Evolutionary conservation across 495 filamentous ascomycete species (phyloP).

Genomic region (Cudoniella acicularis): DNA sequence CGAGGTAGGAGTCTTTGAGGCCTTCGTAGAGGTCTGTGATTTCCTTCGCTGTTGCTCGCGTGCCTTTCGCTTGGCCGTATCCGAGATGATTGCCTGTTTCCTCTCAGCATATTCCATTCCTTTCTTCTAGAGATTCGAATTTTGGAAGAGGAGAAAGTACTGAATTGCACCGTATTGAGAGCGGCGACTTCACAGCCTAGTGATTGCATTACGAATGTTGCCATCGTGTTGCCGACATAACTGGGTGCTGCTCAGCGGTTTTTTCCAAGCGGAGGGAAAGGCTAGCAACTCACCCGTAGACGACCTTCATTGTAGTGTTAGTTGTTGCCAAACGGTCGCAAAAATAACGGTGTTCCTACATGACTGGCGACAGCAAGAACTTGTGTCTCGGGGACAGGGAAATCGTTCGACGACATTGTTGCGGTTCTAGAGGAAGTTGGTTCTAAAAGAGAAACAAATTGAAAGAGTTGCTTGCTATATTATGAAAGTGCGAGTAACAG

Average conservation of each 20-base stretch:
- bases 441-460: not conserved
- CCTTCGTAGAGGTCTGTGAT: constrained; percentile 84
- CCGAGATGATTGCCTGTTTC: constrained; percentile 83
- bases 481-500: not conserved
- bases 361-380: constrained; percentile 96
- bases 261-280: constrained; percentile 11
- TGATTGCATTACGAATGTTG: constrained; percentile 85
- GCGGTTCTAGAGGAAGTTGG: not conserved
- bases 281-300: constrained; percentile 63
- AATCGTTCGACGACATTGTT: constrained; percentile 12
- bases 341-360: constrained; percentile 57
- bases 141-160: constrained; percentile 39
- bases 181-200: constrained; percentile 90
- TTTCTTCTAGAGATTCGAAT: no score
- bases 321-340: constrained; percentile 11
- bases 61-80: constrained; percentile 83
- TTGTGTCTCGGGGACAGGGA: constrained; percentile 74
- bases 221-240: constrained; percentile 96
- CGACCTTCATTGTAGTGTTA: constrained; percentile 53
- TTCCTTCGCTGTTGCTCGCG: constrained; percentile 71
- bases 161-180: constrained; percentile 94
- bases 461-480: not conserved
- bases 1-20: constrained; percentile 73
- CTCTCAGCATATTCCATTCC: not conserved
- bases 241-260: constrained; percentile 40